phyloP scores from a whole-genome alignment of 495 filamentous ascomycete genomes.

The Aspergillus panamensis region DNA sequence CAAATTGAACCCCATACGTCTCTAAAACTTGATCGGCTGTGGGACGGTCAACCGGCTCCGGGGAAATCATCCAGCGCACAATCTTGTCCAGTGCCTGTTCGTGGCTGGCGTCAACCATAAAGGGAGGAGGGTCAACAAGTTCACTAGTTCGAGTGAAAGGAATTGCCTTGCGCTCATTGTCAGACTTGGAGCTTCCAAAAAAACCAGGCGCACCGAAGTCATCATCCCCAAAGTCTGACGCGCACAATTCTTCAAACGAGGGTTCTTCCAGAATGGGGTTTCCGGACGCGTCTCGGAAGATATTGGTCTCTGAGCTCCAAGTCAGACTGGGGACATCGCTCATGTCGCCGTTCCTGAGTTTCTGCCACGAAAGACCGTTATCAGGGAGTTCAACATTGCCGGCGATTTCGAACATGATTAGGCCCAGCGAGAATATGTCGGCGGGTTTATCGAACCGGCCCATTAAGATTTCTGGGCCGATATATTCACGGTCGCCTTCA shows the following conservation, averaged over 20 bases:
- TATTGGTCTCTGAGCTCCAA: constrained; percentile 64
- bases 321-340: constrained; percentile 81
- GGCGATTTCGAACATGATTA: constrained; percentile 91
- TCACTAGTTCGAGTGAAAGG: constrained; percentile 55
- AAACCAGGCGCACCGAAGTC: constrained; percentile 36
- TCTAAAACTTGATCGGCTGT: constrained; percentile 66
- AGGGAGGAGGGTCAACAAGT: constrained; percentile 70
- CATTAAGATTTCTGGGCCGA: constrained; percentile 83
- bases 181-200: constrained; percentile 26
- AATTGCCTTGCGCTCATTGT: constrained; percentile 26
- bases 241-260: constrained; percentile 51
- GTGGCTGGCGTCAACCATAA: constrained; percentile 75
- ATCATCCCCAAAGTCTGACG: constrained; percentile 47
- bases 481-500: constrained; percentile 94
- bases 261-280: constrained; percentile 52
- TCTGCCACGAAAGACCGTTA: constrained; percentile 85
- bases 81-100: constrained; percentile 74
- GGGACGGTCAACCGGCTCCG: constrained; percentile 69
- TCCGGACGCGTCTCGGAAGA: constrained; percentile 73
- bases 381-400: constrained; percentile 89
- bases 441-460: constrained; percentile 84
- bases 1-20: constrained; percentile 70
- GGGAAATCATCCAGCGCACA: constrained; percentile 83
- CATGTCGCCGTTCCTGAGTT: constrained; percentile 80
- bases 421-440: constrained; percentile 88